Evolutionary conservation across 1,284 basidiomycete species (phyloP).

Genomic region (Phylloboletellus chloephorus): DNA sequence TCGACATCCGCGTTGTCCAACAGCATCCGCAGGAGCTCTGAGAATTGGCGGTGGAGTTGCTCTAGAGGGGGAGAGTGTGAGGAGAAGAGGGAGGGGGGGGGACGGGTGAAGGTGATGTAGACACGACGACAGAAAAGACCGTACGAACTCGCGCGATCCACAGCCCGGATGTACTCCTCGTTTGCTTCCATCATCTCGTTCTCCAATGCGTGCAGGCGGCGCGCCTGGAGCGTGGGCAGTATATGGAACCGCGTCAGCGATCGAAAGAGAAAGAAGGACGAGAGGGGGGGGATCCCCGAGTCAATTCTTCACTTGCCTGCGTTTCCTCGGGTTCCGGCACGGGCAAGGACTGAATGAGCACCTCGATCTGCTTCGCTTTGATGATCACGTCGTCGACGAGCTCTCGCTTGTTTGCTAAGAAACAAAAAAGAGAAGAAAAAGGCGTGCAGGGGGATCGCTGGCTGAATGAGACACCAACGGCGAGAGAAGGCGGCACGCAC

Average conservation of each 20-base stretch:
- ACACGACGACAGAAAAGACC: not conserved
- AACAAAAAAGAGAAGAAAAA: not conserved
- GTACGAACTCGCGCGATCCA: slow-evolving; percentile 67
- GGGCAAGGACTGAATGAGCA: slow-evolving; percentile 71
- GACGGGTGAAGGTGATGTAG: slow-evolving; percentile 1
- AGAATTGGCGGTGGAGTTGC: slow-evolving; percentile 54
- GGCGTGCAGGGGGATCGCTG: not conserved
- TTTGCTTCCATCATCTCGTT: slow-evolving; percentile 66
- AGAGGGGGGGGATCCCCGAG: no score
- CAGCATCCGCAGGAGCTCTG: slow-evolving; percentile 55
- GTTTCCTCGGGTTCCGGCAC: slow-evolving; percentile 67
- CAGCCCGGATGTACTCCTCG: slow-evolving; percentile 63
- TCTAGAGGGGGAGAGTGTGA: slow-evolving; percentile 47
- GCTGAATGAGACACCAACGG: not conserved
- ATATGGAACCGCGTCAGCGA: slow-evolving; percentile 1
- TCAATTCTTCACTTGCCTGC: slow-evolving; percentile 61
- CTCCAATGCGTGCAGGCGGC: slow-evolving; percentile 56
- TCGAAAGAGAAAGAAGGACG: not conserved
- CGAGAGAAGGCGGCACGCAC: slow-evolving; percentile 31
- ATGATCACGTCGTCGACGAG: slow-evolving; percentile 72
- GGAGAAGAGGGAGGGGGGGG: slow-evolving; percentile 1
- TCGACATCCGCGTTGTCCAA: slow-evolving; percentile 50
- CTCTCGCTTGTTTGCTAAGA: slow-evolving; percentile 69
- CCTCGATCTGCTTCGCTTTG: slow-evolving; percentile 82
- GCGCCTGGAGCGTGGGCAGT: slow-evolving; percentile 41